These are phyloP conservation scores for Malania oleifera DNA, from an alignment of 164 flowering plant genomes.

Conservation along the genomic window DNA sequence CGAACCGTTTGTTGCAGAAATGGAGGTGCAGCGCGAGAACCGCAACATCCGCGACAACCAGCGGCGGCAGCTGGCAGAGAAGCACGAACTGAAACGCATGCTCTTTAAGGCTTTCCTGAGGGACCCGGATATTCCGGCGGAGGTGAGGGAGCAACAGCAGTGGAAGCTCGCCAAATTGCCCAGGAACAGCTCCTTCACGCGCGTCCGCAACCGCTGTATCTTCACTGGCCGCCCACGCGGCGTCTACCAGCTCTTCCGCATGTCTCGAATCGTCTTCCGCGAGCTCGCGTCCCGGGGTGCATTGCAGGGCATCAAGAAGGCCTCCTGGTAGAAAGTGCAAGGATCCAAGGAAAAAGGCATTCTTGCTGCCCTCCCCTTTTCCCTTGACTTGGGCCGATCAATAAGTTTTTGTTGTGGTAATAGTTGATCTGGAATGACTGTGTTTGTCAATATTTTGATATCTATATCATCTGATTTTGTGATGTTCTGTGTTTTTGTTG, in stretches of 20 bases:
- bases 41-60: constrained; percentile 17
- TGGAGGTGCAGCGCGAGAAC: too few relatives aligned
- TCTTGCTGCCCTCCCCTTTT: too few relatives aligned
- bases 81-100: constrained; percentile 17
- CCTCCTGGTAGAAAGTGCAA: too few relatives aligned
- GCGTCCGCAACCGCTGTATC: constrained; percentile 39
- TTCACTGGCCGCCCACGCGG: constrained; percentile 38
- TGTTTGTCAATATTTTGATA: too few relatives aligned
- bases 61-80: constrained; percentile 19
- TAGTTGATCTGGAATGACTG: too few relatives aligned
- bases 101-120: constrained; percentile 20
- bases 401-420: too few relatives aligned
- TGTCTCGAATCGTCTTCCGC: constrained; percentile 47
- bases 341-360: too few relatives aligned
- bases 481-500: too few relatives aligned
- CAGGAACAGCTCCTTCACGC: constrained; percentile 37
- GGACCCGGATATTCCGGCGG: constrained; percentile 22
- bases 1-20: too few relatives aligned
- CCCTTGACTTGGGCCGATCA: too few relatives aligned
- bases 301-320: too few relatives aligned
- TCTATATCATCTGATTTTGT: too few relatives aligned
- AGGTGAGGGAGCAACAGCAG: constrained; percentile 25
- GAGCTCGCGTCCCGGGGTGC: constrained; percentile 27
- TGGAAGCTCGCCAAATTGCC: constrained; percentile 36
- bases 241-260: constrained; percentile 30